A percentile compares a stretch with the other conserved stretches of the same genome.
Conservation (phyloP, 139 green algal genomes). For the Ettlia oleoabundans region DNA sequence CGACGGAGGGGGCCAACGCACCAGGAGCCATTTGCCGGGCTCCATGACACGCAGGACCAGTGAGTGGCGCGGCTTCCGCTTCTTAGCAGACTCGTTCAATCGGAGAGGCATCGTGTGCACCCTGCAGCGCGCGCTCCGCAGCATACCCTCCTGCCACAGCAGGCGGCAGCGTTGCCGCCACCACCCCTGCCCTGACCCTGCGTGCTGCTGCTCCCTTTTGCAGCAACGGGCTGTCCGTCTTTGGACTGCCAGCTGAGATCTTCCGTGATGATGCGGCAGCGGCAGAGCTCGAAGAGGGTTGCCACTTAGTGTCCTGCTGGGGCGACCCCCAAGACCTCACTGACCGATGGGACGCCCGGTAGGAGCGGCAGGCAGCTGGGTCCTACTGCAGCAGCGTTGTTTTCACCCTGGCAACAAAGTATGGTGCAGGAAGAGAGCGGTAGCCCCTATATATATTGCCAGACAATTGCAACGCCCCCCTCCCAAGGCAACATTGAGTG, state of each 20-base stretch:
- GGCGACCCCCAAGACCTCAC: background rate
- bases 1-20: no score
- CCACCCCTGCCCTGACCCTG: background rate
- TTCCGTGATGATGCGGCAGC: background rate
- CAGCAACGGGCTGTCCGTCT: constrained; percentile 23
- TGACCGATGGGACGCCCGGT: constrained; percentile 4
- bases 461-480: no score
- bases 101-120: no score
- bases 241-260: constrained; percentile 16
- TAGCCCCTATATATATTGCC: no score
- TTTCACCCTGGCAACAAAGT: background rate
- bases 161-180: no score
- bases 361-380: background rate
- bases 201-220: background rate
- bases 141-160: background rate
- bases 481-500: background rate
- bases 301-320: background rate
- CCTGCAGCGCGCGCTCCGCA: background rate
- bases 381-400: background rate
- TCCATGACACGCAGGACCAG: background rate
- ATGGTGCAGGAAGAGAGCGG: no score
- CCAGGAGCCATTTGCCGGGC: constrained; percentile 19
- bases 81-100: no score
- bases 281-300: background rate
- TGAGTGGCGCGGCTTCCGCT: no score